Evolutionary conservation across 1,139 yeast genomes (phyloP).

Genomic region (Yamadazyma diospyri): DNA sequence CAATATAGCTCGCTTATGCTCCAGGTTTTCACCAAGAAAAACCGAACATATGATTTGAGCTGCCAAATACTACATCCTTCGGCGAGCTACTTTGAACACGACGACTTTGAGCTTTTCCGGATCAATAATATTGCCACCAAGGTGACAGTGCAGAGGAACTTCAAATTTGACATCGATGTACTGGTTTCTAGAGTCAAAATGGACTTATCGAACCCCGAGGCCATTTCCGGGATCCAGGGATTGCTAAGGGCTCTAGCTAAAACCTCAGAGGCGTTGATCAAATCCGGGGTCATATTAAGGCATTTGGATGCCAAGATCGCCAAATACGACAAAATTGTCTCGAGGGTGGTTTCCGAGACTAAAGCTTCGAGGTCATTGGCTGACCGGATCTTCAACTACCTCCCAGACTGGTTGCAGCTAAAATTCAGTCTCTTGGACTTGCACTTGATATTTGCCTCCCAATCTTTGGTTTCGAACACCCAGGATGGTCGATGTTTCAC

Average conservation of each 20-base stretch:
- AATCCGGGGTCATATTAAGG: slow-evolving; percentile 27
- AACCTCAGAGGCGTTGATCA: background rate
- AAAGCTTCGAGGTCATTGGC: slow-evolving; percentile 7
- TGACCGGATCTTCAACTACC: slow-evolving; percentile 28
- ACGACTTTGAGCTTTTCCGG: slow-evolving; percentile 20
- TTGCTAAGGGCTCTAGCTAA: slow-evolving; percentile 19
- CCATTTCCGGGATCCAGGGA: slow-evolving; percentile 30
- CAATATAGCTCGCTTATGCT: slow-evolving; percentile 39
- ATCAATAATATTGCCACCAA: slow-evolving; percentile 21
- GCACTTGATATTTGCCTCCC: slow-evolving; percentile 46
- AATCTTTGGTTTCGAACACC: slow-evolving; percentile 1
- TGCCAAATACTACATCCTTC: slow-evolving; percentile 36
- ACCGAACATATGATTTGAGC: slow-evolving; percentile 34
- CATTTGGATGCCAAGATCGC: slow-evolving; percentile 26
- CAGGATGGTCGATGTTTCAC: slow-evolving; percentile 29
- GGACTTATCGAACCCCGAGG: slow-evolving; percentile 30
- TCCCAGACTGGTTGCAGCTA: slow-evolving; percentile 49
- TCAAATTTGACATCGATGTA: slow-evolving; percentile 23
- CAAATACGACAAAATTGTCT: slow-evolving; percentile 11
- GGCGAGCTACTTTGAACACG: slow-evolving; percentile 26
- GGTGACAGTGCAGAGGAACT: slow-evolving; percentile 28
- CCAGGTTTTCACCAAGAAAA: slow-evolving; percentile 31
- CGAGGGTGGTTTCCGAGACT: slow-evolving; percentile 2
- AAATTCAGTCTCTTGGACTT: slow-evolving; percentile 30
- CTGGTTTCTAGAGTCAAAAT: slow-evolving; percentile 21